Conservation (phyloP, 2,329 filamentous ascomycete genomes). For the Amauroascus verrucosus region DNA sequence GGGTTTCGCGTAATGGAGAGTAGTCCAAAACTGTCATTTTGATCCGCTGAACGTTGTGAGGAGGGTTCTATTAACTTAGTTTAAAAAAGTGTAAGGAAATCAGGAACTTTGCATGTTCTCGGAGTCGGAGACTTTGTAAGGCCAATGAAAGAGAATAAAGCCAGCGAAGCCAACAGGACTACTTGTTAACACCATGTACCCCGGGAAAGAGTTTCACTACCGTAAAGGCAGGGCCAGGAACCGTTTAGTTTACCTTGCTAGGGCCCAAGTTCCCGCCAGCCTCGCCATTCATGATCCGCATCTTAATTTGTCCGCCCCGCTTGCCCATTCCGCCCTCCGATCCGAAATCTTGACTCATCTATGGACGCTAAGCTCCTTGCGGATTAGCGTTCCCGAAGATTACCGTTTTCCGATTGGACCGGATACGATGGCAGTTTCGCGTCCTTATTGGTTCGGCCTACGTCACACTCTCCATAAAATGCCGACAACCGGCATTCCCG, state of each 20-base stretch:
- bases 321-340: conserved; percentile 1
- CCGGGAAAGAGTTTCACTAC: background rate
- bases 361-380: background rate
- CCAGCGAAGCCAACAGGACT: background rate
- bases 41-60: background rate
- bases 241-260: background rate
- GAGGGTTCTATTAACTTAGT: background rate
- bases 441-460: background rate
- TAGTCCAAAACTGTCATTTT: conserved; percentile 4
- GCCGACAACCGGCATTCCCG: background rate
- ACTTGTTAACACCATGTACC: background rate
- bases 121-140: background rate
- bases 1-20: conserved; percentile 21
- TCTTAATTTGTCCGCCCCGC: background rate
- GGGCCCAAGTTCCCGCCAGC: background rate
- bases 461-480: background rate
- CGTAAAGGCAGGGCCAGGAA: background rate
- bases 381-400: background rate
- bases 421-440: background rate
- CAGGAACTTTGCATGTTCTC: background rate
- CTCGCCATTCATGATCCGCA: background rate
- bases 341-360: background rate
- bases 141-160: background rate
- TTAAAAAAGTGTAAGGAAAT: background rate
- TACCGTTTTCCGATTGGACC: background rate